Conservation (phyloP, 2,329 filamentous ascomycete species). For the Paraconiothyrium brasiliense region DNA sequence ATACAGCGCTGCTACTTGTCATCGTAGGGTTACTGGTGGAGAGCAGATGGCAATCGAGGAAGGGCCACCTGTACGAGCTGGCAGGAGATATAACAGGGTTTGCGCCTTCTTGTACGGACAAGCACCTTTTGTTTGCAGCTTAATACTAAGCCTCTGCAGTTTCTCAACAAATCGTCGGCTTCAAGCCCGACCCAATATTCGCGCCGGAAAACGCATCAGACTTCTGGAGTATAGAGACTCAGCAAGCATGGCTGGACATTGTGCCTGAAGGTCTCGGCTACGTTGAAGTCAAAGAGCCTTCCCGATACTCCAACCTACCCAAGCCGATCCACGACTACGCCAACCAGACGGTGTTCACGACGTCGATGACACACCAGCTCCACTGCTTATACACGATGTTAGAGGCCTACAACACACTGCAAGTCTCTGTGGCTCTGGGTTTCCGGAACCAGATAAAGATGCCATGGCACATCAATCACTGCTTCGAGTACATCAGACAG, state of each 20-base stretch:
- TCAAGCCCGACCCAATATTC: slow-evolving; percentile 36
- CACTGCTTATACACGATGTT: slow-evolving; percentile 47
- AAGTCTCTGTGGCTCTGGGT: slow-evolving; percentile 21
- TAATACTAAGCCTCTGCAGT: slow-evolving; percentile 26
- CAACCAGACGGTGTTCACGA: slow-evolving; percentile 42
- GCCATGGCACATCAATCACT: slow-evolving; percentile 48
- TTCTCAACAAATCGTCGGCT: slow-evolving; percentile 42
- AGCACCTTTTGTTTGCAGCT: not conserved
- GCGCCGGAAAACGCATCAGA: slow-evolving; percentile 39
- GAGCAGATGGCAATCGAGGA: slow-evolving; percentile 29
- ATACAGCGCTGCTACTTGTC: slow-evolving; percentile 39
- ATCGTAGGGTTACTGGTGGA: slow-evolving; percentile 41
- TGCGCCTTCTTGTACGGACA: slow-evolving; percentile 37
- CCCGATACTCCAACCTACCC: slow-evolving; percentile 38
- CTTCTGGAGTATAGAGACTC: slow-evolving; percentile 44
- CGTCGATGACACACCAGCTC: slow-evolving; percentile 45
- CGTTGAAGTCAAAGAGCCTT: slow-evolving; percentile 35
- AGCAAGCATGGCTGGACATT: slow-evolving; percentile 43
- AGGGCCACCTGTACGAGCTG: slow-evolving; percentile 33
- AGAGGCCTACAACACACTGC: slow-evolving; percentile 43
- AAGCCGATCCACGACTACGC: slow-evolving; percentile 45
- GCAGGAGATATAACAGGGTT: slow-evolving; percentile 45
- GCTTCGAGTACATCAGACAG: slow-evolving; percentile 47
- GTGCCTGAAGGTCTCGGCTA: slow-evolving; percentile 48
- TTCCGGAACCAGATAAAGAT: slow-evolving; percentile 34